A percentile compares a stretch with the other conserved stretches of the same genome.
Evolutionary conservation across 768 basidiomycete species (phyloP).

Genomic region (Coprinopsis marcescibilis): DNA sequence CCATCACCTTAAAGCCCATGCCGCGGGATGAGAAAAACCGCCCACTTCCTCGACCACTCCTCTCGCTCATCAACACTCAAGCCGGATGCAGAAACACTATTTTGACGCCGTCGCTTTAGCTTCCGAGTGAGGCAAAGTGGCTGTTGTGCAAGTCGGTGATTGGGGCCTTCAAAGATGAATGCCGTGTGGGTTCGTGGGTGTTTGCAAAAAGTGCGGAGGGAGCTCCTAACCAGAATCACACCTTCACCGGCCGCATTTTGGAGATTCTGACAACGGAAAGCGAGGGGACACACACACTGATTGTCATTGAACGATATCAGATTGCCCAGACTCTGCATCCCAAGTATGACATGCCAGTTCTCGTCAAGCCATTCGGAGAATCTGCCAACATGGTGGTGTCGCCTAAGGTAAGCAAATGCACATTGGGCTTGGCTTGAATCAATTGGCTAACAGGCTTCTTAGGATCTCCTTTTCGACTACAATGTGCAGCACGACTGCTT

Average conservation of each 20-base stretch:
- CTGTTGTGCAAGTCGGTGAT: neutral
- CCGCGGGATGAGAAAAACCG: neutral
- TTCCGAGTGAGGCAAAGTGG: neutral
- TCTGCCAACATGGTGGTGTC: neutral
- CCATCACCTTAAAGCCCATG: neutral
- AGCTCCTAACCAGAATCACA: neutral
- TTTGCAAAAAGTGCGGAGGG: neutral
- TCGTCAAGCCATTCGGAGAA: neutral
- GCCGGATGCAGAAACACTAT: neutral
- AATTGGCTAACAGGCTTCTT: neutral
- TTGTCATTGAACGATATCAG: conserved; percentile 1
- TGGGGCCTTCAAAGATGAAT: neutral
- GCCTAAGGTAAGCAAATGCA: conserved; percentile 7
- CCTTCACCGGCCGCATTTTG: neutral
- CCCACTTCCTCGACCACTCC: neutral
- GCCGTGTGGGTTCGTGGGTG: neutral
- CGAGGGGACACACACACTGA: neutral
- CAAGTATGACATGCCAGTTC: conserved; percentile 2
- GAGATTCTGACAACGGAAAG: neutral
- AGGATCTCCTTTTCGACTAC: conserved; percentile 10
- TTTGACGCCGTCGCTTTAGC: neutral
- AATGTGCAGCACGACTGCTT: conserved; percentile 8
- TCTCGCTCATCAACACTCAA: neutral
- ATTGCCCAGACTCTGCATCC: neutral
- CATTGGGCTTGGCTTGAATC: neutral